A percentile compares a stretch with the other conserved stretches of the same genome.
Conservation (phyloP, 495 filamentous ascomycete species). For the Neurospora terricola region DNA sequence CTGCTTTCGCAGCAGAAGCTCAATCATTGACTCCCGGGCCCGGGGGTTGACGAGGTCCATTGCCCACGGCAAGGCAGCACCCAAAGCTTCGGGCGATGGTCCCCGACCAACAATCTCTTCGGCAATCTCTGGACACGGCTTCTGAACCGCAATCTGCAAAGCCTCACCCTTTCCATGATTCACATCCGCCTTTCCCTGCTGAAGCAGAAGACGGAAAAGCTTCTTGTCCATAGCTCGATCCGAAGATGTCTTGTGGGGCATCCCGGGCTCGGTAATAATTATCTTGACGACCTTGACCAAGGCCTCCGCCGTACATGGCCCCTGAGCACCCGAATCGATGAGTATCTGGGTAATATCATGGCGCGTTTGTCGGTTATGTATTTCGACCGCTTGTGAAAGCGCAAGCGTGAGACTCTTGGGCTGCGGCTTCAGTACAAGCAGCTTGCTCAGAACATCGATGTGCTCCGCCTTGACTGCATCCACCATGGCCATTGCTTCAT, state of each 20-base stretch:
- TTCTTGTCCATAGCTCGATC: slow-evolving; percentile 15
- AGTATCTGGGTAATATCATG: slow-evolving; percentile 12
- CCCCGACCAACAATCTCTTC: slow-evolving; percentile 24
- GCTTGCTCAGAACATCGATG: slow-evolving; percentile 11
- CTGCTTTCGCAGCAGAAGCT: slow-evolving; percentile 12
- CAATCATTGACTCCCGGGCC: not conserved
- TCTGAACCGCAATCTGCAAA: slow-evolving; percentile 25
- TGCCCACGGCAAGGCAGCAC: slow-evolving; percentile 16
- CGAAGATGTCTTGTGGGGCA: not conserved
- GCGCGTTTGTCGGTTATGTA: slow-evolving; percentile 6
- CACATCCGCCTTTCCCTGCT: slow-evolving; percentile 33
- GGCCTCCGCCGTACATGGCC: slow-evolving; percentile 14
- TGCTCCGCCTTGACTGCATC: slow-evolving; percentile 17
- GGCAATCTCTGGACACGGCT: slow-evolving; percentile 18
- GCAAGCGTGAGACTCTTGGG: slow-evolving; percentile 12
- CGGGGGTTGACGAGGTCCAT: slow-evolving; percentile 13
- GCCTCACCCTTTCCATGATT: slow-evolving; percentile 25
- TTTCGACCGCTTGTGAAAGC: slow-evolving; percentile 14
- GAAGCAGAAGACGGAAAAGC: slow-evolving; percentile 25
- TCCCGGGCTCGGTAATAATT: slow-evolving; percentile 1
- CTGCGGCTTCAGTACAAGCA: slow-evolving; percentile 15
- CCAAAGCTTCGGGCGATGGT: slow-evolving; percentile 19
- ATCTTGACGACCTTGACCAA: slow-evolving; percentile 13
- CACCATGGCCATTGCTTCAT: slow-evolving; percentile 15
- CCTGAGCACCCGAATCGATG: slow-evolving; percentile 15